These are phyloP conservation scores for Umbelopsis sp. DNA, from an alignment of 371 early-diverging fungal genomes.

Conservation along the genomic window DNA sequence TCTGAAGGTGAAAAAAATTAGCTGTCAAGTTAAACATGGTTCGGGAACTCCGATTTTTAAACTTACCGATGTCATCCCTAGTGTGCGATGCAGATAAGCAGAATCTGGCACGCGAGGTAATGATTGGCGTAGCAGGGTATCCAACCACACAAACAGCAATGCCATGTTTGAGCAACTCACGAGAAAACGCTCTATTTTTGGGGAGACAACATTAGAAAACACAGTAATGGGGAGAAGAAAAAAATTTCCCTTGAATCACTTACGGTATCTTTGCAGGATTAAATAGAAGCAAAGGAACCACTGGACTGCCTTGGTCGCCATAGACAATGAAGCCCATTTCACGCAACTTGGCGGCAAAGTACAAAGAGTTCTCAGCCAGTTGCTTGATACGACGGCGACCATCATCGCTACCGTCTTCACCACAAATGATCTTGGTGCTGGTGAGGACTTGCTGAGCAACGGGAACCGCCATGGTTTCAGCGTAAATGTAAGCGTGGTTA, in stretches of 20 bases:
- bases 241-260: conserved; percentile 8
- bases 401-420: conserved; percentile 83
- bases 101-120: conserved; percentile 93
- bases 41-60: background rate
- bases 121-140: conserved; percentile 95
- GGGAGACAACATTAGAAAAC: background rate
- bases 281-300: conserved; percentile 92
- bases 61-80: conserved; percentile 83
- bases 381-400: conserved; percentile 84
- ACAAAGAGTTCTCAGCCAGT: conserved; percentile 84
- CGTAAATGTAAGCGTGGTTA: conserved; percentile 89
- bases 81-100: conserved; percentile 97
- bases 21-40: background rate
- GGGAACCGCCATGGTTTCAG: conserved; percentile 91
- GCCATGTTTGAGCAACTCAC: conserved; percentile 88
- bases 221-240: too few relatives aligned
- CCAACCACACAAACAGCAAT: conserved; percentile 98
- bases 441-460: conserved; percentile 90
- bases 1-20: conserved; percentile 32
- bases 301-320: conserved; percentile 95
- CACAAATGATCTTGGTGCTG: conserved; percentile 83
- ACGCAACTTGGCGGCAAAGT: conserved; percentile 82
- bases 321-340: conserved; percentile 95
- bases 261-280: conserved; percentile 95
- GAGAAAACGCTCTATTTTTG: conserved; percentile 82